phyloP scores from a whole-genome alignment of 371 early-diverging fungal genomes.

The Mucor racemosus region DNA sequence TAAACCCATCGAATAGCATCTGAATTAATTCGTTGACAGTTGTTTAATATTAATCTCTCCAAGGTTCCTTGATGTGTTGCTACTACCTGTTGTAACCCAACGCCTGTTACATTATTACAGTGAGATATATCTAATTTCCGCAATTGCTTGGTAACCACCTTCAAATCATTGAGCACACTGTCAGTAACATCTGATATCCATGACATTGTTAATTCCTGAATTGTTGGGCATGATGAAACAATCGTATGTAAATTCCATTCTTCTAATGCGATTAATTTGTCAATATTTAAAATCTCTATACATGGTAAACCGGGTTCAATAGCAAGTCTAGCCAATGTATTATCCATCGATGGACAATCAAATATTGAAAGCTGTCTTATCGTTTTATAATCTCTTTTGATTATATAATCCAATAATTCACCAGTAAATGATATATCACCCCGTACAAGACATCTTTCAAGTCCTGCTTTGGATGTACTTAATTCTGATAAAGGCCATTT shows the following conservation, averaged over 20 bases:
- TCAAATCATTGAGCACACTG: conserved; percentile 19
- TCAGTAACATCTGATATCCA: conserved; percentile 24
- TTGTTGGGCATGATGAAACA: conserved; percentile 11
- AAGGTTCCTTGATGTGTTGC: conserved; percentile 16
- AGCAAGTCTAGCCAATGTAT: not conserved
- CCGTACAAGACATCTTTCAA: not conserved
- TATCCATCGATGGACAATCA: conserved; percentile 6
- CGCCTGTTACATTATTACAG: conserved; percentile 35
- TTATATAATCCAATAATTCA: not conserved
- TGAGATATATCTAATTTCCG: conserved; percentile 33
- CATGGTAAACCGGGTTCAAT: conserved; percentile 5
- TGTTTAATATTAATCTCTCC: conserved; percentile 21
- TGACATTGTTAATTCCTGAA: conserved; percentile 14
- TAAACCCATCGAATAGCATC: conserved; percentile 36
- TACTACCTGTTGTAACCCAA: conserved; percentile 30
- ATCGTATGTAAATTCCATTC: conserved; percentile 15
- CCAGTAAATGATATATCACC: conserved; percentile 9
- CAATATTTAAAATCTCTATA: conserved; percentile 12
- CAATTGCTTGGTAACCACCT: not conserved
- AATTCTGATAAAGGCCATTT: not conserved
- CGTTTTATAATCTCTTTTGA: not conserved
- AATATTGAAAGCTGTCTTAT: not conserved
- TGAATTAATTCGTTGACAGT: conserved; percentile 28
- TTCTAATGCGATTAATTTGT: not conserved
- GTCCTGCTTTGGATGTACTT: not conserved